Base-by-base conservation (phyloP, 495 filamentous ascomycete species). In the Aspergillus sparsus region DNA sequence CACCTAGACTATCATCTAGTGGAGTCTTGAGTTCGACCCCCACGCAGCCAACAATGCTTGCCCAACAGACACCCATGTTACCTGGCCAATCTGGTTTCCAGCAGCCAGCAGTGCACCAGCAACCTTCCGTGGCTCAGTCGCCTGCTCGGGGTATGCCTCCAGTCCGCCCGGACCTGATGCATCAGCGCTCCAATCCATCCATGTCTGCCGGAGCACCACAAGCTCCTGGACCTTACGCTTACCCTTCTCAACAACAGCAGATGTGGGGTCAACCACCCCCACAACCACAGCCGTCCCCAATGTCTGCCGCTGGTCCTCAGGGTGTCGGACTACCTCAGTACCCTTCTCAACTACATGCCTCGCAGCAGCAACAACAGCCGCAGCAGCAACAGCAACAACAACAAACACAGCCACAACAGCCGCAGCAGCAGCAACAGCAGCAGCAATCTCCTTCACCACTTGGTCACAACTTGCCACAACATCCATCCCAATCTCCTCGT, bases 191-290 rank as follows among this genome's bases (percentile, higher is more conserved):
- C 15, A 74, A 76, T 53, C 75, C 75, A n/a, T 68, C 75, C 33
- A 63, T 80, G 58, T 55, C 75, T n/a, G 65, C 70, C 0, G 71
- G 69, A n/a, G 63, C 71, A 31, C 68, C 74, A n/a, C 66, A 68
- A 6, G 77, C 81, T 51, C 55, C 70, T 7, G 71, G 71, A 16
- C 69, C 75, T 32, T 83, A 81, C 55, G 79, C 75, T 12, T 83
- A 82, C 60, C 71, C 77, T 50, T 55, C 75, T 16, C 78, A 80
- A 41, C 67, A 73, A 42, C 78, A 80, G 57, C 78, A 79, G 46
- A 71, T 82, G 64, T 83, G 81, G 81, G 81, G 81, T 42, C 79
- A 80, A 31, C 81, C 80, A 41, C 81, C 81, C 31, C 78, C 81
- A 2, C 79, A 83, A 60, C 81, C 80, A n/a, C 80, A 82, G 55